Evolutionary conservation across 2,329 filamentous ascomycete species (phyloP), one percentile per base, ranked within the genome.

Genomic region (Mollisiaceae sp.): DNA sequence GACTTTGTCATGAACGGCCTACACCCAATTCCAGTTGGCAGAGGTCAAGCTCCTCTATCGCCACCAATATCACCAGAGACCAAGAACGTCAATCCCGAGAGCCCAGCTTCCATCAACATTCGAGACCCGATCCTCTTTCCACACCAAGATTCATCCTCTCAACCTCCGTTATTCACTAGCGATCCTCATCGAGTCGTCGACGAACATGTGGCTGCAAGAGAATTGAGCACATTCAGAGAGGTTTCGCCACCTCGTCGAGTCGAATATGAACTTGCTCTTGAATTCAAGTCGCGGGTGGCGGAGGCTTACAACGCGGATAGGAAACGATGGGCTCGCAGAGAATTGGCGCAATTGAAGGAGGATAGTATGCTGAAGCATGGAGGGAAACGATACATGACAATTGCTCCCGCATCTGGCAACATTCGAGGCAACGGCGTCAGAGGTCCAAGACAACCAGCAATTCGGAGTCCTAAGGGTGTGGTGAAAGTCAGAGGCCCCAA

Each of bases 51-150:
- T 14, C 81, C 80, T 5, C 75, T 86, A 70, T 89, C 86, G 39
- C 86, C 86, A 32, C 86, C 86, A 3, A 82, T 88, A 62, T 89
- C 86, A 38, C 83, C 83, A 11, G 81, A 80, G 64, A 81, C 78
- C 65, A 72, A 71, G 63, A 68, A 38, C 24, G 52, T 66, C 52
- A 61, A 55, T 5, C 64, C 69, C n/a, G 68, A 72, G 9, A 58
- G 63, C 22, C 20, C 58, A n/a, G 59, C 66, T 14, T 76, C 79
- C 2, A 75, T 82, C 62, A 80, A 58, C 56, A 63, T 69, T 32
- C 69, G 81, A 68, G 86, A 89, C 67, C 86, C 86, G 1, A 86
- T 89, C 39, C 77, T 89, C 38, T 89, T 86, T 69, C 85, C 86
- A 11, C 80, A 81, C 43, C 60, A 62, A 54, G 61, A 45, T 45